Base-by-base conservation (phyloP, 768 basidiomycete genomes). In the Leccinum uliginosum region DNA sequence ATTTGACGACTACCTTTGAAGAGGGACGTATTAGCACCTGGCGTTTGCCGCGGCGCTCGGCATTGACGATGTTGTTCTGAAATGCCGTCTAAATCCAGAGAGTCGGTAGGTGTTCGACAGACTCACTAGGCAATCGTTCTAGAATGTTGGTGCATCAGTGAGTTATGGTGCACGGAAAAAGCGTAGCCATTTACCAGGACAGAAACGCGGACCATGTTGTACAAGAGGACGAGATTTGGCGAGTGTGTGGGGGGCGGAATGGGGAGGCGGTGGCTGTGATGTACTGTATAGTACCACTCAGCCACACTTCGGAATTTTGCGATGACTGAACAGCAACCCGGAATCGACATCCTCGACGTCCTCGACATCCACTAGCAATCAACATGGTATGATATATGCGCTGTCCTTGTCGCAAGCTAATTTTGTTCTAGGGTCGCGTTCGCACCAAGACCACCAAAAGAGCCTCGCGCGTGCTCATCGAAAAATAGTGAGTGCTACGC, bases 361-460 rank as follows among this genome's bases (percentile, higher is more conserved):
- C 64, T 63, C 65, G 57, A 67, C 65, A 26, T 10, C 53, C 19
- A 62, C 59, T 52, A 59, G 50, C 35, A 53, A 49, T 64, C 78
- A 81, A 67, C 63, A 87, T 86, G 85, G 85, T 85, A 57, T 6
- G 34, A 43, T 7, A 54, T 57, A 15, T 32, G 11, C 10, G 4
- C 15, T 3, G 45, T 55, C 17, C 62, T 67, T 47, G 56, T 7
- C 27, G 47, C 34, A 21, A 53, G 55, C 59, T 70, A 0, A 60
- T 44, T 6, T 17, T 54, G 4, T 38, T 19, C 1, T 73, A 98
- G 97, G 97, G 97, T 75, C 94, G 97, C 71, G 96, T 99, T 79
- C 91, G 97, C 74, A 99, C 97, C 70, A 99, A 99, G 82, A 99
- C 97, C 63, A 96, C 95, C 73, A 99, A 99, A 84, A 91, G 95